Base-by-base conservation (phyloP, 345 rosid genomes). In the Toxicodendron radicans region DNA sequence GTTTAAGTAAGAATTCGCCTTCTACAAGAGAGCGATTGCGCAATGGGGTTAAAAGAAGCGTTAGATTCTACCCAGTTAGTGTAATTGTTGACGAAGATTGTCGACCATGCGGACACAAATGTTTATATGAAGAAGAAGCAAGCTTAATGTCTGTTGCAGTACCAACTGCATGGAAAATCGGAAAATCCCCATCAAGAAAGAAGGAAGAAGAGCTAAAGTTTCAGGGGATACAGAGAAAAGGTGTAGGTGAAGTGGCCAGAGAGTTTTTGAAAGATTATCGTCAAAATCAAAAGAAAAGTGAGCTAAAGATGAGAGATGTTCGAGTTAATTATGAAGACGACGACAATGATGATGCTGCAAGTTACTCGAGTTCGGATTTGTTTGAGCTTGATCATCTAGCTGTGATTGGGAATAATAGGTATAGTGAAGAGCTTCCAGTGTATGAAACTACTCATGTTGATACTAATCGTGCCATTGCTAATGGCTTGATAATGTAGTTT, bases 11-110 rank as follows among this genome's bases (percentile, higher is more conserved):
- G 80, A 69, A 72, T 69, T 83, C 88, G 10, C 87, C 95, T 2
- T 79, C 85, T 0, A 81, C 83, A 0, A 78, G 82, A 66, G 94
- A 83, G 21, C 90, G 87, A 73, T 56, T 85, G 38, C 87, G 85
- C 4, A 86, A 84, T n/a, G 90, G 87, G 45, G 84, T 75, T 38
- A 90, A 90, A 79, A 79, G 96, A 62, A 85, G 73, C 3, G 96
- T 95, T 66, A 68, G 86, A 43, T 95, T 93, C 71, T 86, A 80
- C 78, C 97, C 97, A 0, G 91, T 88, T 7, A 91, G 88, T 57
- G 84, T 88, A 10, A 83, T 85, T n/a, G 92, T 84, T 1, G 90
- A 83, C 17, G 90, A 89, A 78, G 90, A 90, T 20, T 73, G 82
- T 66, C 76, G 81, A 66, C 93, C 91, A 1, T 78, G 85, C 9